Conservation (phyloP, 2,329 filamentous ascomycete genomes). For the Scolecobasidium constrictum region DNA sequence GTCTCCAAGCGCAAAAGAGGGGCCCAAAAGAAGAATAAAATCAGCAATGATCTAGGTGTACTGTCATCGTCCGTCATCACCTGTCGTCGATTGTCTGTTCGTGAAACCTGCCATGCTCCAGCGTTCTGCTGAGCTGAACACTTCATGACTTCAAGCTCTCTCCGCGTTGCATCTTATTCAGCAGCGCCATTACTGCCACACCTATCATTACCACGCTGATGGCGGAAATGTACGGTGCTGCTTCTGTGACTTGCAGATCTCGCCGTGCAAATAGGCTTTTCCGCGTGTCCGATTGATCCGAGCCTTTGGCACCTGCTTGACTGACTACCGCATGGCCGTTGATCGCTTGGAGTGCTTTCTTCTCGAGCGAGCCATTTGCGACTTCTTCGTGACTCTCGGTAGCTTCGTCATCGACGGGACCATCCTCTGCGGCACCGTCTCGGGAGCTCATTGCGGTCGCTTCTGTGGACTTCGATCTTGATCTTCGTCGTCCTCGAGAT, state of each 20-base stretch:
- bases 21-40: too few species aligned
- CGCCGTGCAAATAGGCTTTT: conserved; percentile 25
- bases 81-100: too few species aligned
- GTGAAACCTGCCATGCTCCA: too few species aligned
- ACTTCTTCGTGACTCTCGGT: background rate
- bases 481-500: conserved; percentile 3
- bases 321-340: conserved; percentile 3
- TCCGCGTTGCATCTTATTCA: conserved; percentile 65
- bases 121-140: too few species aligned
- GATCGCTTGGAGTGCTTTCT: background rate
- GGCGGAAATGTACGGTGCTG: conserved; percentile 70
- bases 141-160: conserved; percentile 8
- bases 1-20: too few species aligned
- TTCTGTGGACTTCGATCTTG: conserved; percentile 1
- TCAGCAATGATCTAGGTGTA: too few species aligned
- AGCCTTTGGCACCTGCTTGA: background rate
- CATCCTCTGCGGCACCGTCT: conserved; percentile 1
- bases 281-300: conserved; percentile 3
- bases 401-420: background rate
- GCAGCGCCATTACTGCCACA: conserved; percentile 75
- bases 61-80: too few species aligned
- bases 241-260: conserved; percentile 36
- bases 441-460: background rate
- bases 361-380: background rate
- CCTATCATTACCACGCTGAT: conserved; percentile 71